Conservation (phyloP, 208 protist genomes). For the Trypanosoma cruzi region DNA sequence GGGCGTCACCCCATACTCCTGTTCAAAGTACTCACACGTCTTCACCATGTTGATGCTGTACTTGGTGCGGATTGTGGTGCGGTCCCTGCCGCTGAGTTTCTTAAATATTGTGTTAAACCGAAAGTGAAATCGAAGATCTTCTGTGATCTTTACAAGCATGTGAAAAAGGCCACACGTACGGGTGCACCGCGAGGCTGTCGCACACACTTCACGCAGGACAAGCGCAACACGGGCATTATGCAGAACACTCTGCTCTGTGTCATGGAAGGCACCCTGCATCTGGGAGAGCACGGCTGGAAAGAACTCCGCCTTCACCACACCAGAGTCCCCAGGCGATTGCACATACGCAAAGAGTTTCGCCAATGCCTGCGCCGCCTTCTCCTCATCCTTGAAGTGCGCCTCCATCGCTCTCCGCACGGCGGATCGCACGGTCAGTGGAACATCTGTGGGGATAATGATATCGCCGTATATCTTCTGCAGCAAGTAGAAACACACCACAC, state of each 20-base stretch:
- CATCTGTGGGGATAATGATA: constrained; percentile 45
- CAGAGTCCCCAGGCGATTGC: constrained; percentile 37
- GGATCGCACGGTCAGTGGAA: constrained; percentile 42
- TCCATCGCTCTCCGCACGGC: constrained; percentile 57
- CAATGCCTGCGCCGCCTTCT: constrained; percentile 57
- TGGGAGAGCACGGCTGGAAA: constrained; percentile 80
- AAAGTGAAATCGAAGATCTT: constrained; percentile 86
- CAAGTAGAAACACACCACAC: constrained; percentile 65
- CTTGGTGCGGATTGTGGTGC: constrained; percentile 75
- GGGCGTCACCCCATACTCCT: constrained; percentile 60
- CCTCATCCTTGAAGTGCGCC: constrained; percentile 71
- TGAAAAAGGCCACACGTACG: constrained; percentile 62
- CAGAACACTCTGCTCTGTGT: constrained; percentile 41
- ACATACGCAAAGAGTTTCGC: constrained; percentile 78
- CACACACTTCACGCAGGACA: constrained; percentile 59
- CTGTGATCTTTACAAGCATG: constrained; percentile 79
- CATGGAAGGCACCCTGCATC: constrained; percentile 79
- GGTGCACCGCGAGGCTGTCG: constrained; percentile 74
- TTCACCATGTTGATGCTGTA: constrained; percentile 68
- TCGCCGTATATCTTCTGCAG: constrained; percentile 75
- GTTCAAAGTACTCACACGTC: constrained; percentile 92
- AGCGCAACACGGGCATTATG: constrained; percentile 77
- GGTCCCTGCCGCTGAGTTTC: constrained; percentile 51
- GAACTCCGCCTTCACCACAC: constrained; percentile 65
- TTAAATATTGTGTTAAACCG: constrained; percentile 81